Evolutionary conservation across 176 grass and related monocot species (phyloP).

Genomic region (Areca catechu): DNA sequence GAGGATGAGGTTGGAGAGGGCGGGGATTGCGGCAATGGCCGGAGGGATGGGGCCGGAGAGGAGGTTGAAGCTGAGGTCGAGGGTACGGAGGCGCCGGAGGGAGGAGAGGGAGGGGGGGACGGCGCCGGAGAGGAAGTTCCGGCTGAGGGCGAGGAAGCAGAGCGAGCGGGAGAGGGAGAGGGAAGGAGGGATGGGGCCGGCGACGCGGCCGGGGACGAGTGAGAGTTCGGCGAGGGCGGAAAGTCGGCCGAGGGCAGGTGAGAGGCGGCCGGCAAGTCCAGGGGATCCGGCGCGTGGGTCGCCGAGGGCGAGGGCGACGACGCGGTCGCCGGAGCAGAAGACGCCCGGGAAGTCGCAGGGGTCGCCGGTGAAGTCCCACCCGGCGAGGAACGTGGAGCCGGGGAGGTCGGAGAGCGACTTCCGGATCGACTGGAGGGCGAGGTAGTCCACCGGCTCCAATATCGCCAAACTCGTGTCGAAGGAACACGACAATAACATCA

Average conservation of each 20-base stretch:
- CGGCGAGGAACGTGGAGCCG: conserved; percentile 5
- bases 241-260: background rate
- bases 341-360: conserved; percentile 11
- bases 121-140: conserved; percentile 2
- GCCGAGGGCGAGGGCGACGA: conserved; percentile 11
- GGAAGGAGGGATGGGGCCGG: conserved; percentile 4
- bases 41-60: conserved; percentile 5
- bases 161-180: background rate
- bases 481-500: background rate
- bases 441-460: conserved; percentile 6
- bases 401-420: conserved; percentile 11
- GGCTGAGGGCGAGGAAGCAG: conserved; percentile 16
- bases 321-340: conserved; percentile 9
- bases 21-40: background rate
- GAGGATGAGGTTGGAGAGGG: conserved; percentile 1
- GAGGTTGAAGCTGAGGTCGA: conserved; percentile 9
- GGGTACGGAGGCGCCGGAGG: conserved; percentile 12
- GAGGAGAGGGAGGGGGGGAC: background rate
- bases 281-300: conserved; percentile 9
- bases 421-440: conserved; percentile 11
- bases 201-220: conserved; percentile 17
- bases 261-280: background rate
- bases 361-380: conserved; percentile 16
- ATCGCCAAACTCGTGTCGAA: background rate
- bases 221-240: conserved; percentile 15